Evolutionary conservation across 305 asterid genomes (phyloP).

Genomic region (Fraxinus nigra): DNA sequence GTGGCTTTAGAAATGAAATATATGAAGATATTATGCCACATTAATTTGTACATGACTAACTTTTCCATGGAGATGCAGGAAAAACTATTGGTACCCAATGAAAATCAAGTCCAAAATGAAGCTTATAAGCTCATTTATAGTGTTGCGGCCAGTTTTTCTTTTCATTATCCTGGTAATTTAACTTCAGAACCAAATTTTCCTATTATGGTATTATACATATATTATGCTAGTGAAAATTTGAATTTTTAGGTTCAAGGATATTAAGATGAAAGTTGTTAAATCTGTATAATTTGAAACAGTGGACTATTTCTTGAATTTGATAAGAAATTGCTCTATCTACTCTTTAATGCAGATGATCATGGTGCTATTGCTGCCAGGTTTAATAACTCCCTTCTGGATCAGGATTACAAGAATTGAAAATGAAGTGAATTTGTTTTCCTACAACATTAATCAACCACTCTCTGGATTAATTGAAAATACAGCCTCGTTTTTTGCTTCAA

Average conservation of each 20-base stretch:
- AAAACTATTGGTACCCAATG: not conserved
- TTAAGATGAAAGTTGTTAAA: not conserved
- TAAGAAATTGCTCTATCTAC: not conserved
- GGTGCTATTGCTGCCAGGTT: constrained; percentile 38
- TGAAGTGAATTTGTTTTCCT: constrained; percentile 24
- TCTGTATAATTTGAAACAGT: not conserved
- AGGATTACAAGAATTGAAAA: constrained; percentile 31
- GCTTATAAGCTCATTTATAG: constrained; percentile 24
- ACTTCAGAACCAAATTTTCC: not conserved
- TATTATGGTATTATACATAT: not conserved
- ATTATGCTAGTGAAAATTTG: not conserved
- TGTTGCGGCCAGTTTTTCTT: constrained; percentile 41
- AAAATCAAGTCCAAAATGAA: constrained; percentile 23
- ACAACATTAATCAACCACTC: constrained; percentile 20
- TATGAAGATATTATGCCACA: not conserved
- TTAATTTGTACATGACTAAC: not conserved
- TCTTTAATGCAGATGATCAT: constrained; percentile 33
- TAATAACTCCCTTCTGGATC: constrained; percentile 43
- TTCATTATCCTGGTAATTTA: constrained; percentile 34
- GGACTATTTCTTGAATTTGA: not conserved
- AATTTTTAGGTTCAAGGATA: not conserved
- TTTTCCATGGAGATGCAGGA: constrained; percentile 3
- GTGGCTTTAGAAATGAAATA: not conserved
- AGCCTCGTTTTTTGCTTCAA: constrained; percentile 26
- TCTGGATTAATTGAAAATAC: constrained; percentile 11